A percentile compares a stretch with the other conserved stretches of the same genome.
phyloP scores from a whole-genome alignment of 192 early-diverging fungal species.

The Gaertneriomyces semiglobifer region DNA sequence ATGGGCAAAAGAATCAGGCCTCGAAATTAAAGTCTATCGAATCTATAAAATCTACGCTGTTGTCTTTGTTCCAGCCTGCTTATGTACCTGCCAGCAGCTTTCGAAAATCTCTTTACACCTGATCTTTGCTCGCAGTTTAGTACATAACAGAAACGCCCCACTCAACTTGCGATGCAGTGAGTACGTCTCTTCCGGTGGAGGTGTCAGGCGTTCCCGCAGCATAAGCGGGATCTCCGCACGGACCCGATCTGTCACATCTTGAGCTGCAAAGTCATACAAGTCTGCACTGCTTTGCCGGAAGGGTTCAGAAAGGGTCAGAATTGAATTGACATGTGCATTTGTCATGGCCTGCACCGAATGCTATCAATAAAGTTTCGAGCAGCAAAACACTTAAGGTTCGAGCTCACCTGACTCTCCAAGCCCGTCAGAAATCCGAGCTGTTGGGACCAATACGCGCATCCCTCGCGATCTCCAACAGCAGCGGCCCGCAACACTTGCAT shows the following conservation, averaged over 20 bases:
- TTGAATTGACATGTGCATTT: conserved; percentile 82
- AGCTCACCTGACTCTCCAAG: conserved; percentile 69
- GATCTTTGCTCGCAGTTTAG: conserved; percentile 67
- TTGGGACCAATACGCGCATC: conserved; percentile 68
- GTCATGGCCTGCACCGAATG: conserved; percentile 60
- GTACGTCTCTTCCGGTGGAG: conserved; percentile 98
- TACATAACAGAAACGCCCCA: conserved; percentile 88
- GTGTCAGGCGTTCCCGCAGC: conserved; percentile 88
- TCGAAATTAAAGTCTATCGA: too few relatives aligned
- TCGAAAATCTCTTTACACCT: conserved; percentile 38
- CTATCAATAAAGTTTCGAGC: too few relatives aligned
- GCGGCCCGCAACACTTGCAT: conserved; percentile 71
- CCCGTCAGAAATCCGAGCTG: conserved; percentile 92
- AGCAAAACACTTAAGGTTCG: neutral
- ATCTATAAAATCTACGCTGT: too few relatives aligned
- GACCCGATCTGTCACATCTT: conserved; percentile 79
- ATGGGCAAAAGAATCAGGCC: too few relatives aligned
- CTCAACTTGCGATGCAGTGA: conserved; percentile 91
- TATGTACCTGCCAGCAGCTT: conserved; percentile 1
- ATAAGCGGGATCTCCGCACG: conserved; percentile 89
- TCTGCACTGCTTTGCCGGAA: conserved; percentile 46
- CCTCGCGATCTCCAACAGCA: conserved; percentile 66
- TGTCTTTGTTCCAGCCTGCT: too few relatives aligned
- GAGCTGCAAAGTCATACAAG: conserved; percentile 77
- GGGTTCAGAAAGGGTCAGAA: conserved; percentile 82